Evolutionary conservation across 768 basidiomycete species (phyloP).

Genomic region (Mrakia hoshinonis): DNA sequence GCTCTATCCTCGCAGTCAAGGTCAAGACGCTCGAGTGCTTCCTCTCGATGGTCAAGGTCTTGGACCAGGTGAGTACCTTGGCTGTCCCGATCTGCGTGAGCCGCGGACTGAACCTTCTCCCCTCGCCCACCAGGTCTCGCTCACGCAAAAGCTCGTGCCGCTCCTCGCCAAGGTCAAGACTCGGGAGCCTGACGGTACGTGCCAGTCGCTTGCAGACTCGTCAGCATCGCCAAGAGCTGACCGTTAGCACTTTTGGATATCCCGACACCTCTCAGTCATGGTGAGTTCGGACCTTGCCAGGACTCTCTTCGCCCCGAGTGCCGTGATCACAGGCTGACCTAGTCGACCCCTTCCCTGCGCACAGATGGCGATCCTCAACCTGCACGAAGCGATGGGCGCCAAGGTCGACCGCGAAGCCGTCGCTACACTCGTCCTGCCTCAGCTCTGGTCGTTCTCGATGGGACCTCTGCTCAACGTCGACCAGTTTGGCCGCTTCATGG

Average conservation of each 20-base stretch:
- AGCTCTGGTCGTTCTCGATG: conserved; percentile 95
- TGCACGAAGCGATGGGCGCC: conserved; percentile 92
- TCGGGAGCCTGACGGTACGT: conserved; percentile 45
- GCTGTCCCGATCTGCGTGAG: no score
- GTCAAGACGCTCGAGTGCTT: conserved; percentile 40
- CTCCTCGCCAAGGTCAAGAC: conserved; percentile 89
- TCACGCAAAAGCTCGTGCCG: conserved; percentile 93
- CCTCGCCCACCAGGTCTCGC: conserved; percentile 43
- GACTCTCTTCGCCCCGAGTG: no score
- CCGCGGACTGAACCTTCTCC: not conserved
- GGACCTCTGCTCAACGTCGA: conserved; percentile 51
- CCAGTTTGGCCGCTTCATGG: conserved; percentile 92
- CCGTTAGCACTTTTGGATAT: no score
- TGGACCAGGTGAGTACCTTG: conserved; percentile 35
- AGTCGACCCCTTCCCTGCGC: not conserved
- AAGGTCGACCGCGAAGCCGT: conserved; percentile 91
- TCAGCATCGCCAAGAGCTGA: not conserved
- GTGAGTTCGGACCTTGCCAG: no score
- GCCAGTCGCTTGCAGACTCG: conserved; percentile 30
- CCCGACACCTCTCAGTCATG: no score
- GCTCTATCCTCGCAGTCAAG: not conserved
- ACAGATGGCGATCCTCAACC: conserved; percentile 70
- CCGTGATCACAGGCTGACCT: no score
- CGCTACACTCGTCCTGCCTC: conserved; percentile 76
- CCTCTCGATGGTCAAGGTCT: conserved; percentile 39